These are phyloP conservation scores for Talaromyces verruculosus DNA, from an alignment of 2,329 filamentous ascomycete genomes.

Conservation along the genomic window DNA sequence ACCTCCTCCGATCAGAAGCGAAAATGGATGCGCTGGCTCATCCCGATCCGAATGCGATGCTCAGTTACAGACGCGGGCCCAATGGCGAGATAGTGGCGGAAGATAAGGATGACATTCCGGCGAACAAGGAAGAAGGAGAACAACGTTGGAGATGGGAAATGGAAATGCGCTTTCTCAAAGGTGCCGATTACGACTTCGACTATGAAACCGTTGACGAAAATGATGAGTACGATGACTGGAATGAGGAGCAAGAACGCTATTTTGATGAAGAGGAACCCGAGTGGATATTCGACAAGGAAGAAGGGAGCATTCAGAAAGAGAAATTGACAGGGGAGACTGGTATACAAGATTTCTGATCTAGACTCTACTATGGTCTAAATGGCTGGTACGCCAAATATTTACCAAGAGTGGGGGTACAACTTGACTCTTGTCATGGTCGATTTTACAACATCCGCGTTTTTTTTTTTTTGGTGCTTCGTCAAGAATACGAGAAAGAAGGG, in stretches of 20 bases:
- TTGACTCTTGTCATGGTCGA: background rate
- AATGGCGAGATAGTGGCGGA: slow-evolving; percentile 59
- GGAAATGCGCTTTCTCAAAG: slow-evolving; percentile 70
- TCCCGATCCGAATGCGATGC: slow-evolving; percentile 52
- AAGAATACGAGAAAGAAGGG: background rate
- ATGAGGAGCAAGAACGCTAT: slow-evolving; percentile 69
- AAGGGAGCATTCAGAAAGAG: slow-evolving; percentile 28
- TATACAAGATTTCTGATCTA: slow-evolving; percentile 65
- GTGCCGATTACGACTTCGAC: slow-evolving; percentile 75
- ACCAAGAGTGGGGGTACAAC: background rate
- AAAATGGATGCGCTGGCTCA: slow-evolving; percentile 65
- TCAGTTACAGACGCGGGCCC: slow-evolving; percentile 52
- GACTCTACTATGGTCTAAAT: background rate
- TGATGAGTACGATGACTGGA: slow-evolving; percentile 68
- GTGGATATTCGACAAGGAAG: slow-evolving; percentile 56
- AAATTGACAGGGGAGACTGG: slow-evolving; percentile 62
- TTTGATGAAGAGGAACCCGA: slow-evolving; percentile 76
- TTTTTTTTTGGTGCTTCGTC: background rate
- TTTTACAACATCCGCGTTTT: no score
- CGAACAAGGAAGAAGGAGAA: slow-evolving; percentile 64
- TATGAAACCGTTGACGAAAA: slow-evolving; percentile 70
- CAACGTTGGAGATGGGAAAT: slow-evolving; percentile 71
- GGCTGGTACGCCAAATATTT: background rate
- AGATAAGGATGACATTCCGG: slow-evolving; percentile 58
- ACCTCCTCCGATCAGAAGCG: slow-evolving; percentile 72